Base-by-base conservation (phyloP, 1,284 basidiomycete genomes). In the Peniophora sp. region DNA sequence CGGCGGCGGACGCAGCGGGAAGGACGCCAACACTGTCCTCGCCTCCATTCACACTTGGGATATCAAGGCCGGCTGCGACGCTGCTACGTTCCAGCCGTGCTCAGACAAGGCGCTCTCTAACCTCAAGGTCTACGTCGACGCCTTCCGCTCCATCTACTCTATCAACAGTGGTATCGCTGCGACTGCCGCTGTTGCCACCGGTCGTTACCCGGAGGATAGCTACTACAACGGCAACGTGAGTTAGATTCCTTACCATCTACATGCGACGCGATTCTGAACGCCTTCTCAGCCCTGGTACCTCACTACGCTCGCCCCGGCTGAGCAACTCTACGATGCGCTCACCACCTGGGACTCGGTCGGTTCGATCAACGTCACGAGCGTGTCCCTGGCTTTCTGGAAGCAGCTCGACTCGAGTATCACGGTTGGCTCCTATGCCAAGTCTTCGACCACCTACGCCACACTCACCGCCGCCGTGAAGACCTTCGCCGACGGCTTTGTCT, bases 51-150 rank as follows among this genome's bases (percentile, higher is more conserved):
- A 74, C 55, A 74, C 69, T 3, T 78, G 74, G 60, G 76, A 79
- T 52, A 57, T 67, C 35, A 58, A 65, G 18, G 75, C 79, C 1
- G 76, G 72, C 17, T 80, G 78, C 55, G 77, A 79, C 50, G 58
- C 68, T 0, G 58, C 58, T 6, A 79, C 78, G 1, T 81, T 78
- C 68, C 79, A 81, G 59, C 79, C 79, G 1, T 81, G 79, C 58
- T 81, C 79, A 0, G 76, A 79, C 62, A 69, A 68, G 52, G 78
- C 78, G 1, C 68, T 81, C 37, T 69, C 76, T 0, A 79, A 73
- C 56, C 65, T 78, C 41, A 72, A 74, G 56, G 66, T 68, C 9
- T 77, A 76, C 53, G 72, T 78, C 50, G 73, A 81, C 54, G 66
- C 75, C 0, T 81, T 81, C 71, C 69, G 78, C 23, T 58, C 64